Conservation (phyloP, 306 rosid species). For the Fragaria iinumae region DNA sequence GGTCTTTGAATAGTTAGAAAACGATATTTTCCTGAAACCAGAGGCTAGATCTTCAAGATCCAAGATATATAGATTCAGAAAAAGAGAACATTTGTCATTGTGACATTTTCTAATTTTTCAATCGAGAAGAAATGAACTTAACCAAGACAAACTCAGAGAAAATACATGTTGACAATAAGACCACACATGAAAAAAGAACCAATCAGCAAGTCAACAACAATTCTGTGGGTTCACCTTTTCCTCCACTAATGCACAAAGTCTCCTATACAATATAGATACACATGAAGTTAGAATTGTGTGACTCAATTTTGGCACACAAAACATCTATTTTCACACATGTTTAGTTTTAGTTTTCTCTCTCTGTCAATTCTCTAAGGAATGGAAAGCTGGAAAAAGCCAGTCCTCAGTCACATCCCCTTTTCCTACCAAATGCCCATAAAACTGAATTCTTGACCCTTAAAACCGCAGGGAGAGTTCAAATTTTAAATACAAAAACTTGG, state of each 20-base stretch:
- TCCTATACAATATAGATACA: background rate
- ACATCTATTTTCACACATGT: too few relatives aligned
- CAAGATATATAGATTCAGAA: background rate
- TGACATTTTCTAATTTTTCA: background rate
- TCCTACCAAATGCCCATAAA: background rate
- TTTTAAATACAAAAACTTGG: background rate
- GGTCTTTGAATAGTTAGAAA: background rate
- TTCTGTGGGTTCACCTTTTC: background rate
- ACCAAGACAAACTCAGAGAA: background rate
- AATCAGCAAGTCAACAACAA: background rate
- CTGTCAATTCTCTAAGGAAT: background rate
- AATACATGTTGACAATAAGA: background rate
- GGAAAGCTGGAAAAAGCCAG: background rate
- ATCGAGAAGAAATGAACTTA: background rate
- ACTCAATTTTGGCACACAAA: background rate
- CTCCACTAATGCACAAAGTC: background rate
- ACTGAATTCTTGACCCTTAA: background rate
- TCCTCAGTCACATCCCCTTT: background rate
- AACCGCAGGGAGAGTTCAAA: background rate
- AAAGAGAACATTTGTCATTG: background rate
- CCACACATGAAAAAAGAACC: background rate
- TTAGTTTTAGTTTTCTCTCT: background rate
- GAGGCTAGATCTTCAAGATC: background rate
- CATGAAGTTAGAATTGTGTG: background rate
- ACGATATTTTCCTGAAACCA: background rate